Evolutionary conservation across 352 stramenopile genomes (phyloP), one percentile per base, ranked within the genome.

Genomic region (Phytophthora sp.): DNA sequence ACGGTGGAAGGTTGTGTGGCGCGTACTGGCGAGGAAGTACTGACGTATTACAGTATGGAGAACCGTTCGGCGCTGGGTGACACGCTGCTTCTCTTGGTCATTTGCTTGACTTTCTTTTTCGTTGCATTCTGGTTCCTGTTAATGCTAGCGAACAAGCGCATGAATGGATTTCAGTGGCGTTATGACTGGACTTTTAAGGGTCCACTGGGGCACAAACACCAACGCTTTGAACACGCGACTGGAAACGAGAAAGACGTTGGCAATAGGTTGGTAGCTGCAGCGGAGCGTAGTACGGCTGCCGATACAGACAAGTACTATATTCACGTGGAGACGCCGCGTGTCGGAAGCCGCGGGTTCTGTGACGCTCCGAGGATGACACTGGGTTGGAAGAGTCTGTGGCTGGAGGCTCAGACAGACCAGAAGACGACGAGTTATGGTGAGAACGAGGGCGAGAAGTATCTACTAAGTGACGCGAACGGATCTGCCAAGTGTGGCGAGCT

Each of bases 31-130:
- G 51, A 71, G 1, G 54, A 67, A 2, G 79, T 90, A 20, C 57
- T 90, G 5, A 62, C 71, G 38, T 80, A 79, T 57, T 81, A 88
- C 57, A 78, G 68, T 33, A 76, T 84, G 68, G 55, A 72, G 16
- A 66, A 65, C 15, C 70, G 66, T 2, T 85, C 79, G 7, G 73
- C 61, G 0, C 31, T 81, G 8, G 65, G 52, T 2, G 72, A 86
- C 35, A 66, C 62, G 11, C 27, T 84, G 5, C 64, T 86, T 16
- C 51, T 87, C 9, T 24, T 90, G 0, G 63, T 20, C 1, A 74
- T 88, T 50, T 76, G 68, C 41, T 47, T 79, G 4, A 51, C 46
- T 5, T 55, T 85, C 20, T 80, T 79, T 41, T 66, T 79, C 41
- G 30, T 77, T 7, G 70, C 70, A 0, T 74, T 82, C 33, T 71